phyloP scores from a whole-genome alignment of 164 flowering plant genomes.

The Chimonanthus salicifolius region DNA sequence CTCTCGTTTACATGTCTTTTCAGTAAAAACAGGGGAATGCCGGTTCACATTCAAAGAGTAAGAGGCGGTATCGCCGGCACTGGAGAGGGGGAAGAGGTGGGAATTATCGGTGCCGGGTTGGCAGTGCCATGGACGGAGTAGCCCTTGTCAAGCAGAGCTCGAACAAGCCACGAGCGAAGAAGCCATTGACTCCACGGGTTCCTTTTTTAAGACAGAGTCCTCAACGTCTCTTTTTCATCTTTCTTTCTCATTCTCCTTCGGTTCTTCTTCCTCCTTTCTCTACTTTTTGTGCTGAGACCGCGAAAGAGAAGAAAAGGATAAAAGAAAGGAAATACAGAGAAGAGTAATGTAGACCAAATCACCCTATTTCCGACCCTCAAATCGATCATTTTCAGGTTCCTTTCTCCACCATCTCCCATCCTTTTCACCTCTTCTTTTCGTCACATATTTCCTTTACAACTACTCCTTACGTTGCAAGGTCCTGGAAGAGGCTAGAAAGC shows the following conservation, averaged over 20 bases:
- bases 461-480: constrained; percentile 27
- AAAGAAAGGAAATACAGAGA: not conserved
- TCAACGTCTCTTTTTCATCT: not conserved
- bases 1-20: no score
- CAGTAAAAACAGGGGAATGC: no score
- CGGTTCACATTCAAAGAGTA: no score
- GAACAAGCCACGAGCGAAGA: no score
- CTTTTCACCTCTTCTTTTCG: not conserved
- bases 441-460: not conserved
- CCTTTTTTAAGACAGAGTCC: no score
- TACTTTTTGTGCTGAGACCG: not conserved
- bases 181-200: no score
- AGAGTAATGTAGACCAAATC: constrained; percentile 13
- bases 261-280: not conserved
- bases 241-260: not conserved
- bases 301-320: not conserved
- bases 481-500: constrained; percentile 71
- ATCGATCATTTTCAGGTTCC: constrained; percentile 71
- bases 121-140: no score
- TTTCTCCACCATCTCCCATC: constrained; percentile 6
- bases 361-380: constrained; percentile 85
- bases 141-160: no score
- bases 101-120: no score
- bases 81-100: no score
- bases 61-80: no score